These are phyloP conservation scores for Naegleria lovaniensis DNA, from an alignment of 208 protist species.

Conservation along the genomic window DNA sequence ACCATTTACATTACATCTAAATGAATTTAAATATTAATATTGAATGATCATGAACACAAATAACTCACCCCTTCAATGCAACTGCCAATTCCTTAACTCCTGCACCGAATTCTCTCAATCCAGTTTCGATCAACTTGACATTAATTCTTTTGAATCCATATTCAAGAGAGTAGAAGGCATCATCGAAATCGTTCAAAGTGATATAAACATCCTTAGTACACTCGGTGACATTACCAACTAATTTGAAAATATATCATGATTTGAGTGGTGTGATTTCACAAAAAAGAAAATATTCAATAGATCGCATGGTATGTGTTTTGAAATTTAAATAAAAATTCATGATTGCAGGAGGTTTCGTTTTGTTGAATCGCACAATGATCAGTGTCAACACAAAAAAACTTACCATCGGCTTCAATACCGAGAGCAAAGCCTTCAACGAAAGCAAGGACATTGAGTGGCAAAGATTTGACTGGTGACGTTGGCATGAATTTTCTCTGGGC, in stretches of 20 bases:
- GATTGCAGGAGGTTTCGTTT: too few species aligned
- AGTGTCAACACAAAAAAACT: not conserved
- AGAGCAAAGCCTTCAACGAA: slow-evolving; percentile 5
- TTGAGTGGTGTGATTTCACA: too few species aligned
- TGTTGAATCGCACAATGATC: too few species aligned
- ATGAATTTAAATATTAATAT: too few species aligned
- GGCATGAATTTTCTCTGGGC: not conserved
- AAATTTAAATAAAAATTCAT: too few species aligned
- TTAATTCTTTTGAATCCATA: not conserved
- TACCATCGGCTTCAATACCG: not conserved
- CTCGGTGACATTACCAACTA: not conserved
- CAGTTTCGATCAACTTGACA: not conserved
- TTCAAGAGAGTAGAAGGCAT: not conserved
- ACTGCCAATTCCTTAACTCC: not conserved
- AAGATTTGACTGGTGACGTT: not conserved
- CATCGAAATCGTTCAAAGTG: not conserved
- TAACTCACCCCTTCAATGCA: not conserved
- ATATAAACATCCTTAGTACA: not conserved
- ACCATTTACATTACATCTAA: slow-evolving; percentile 27
- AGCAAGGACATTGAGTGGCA: not conserved
- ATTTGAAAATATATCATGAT: too few species aligned
- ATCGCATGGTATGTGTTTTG: too few species aligned
- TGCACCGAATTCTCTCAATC: not conserved
- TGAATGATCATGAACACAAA: too few species aligned
- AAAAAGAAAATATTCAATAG: too few species aligned